Conservation (phyloP, 2,329 filamentous ascomycete genomes). For the Paecilomyces dactylethromorphus region DNA sequence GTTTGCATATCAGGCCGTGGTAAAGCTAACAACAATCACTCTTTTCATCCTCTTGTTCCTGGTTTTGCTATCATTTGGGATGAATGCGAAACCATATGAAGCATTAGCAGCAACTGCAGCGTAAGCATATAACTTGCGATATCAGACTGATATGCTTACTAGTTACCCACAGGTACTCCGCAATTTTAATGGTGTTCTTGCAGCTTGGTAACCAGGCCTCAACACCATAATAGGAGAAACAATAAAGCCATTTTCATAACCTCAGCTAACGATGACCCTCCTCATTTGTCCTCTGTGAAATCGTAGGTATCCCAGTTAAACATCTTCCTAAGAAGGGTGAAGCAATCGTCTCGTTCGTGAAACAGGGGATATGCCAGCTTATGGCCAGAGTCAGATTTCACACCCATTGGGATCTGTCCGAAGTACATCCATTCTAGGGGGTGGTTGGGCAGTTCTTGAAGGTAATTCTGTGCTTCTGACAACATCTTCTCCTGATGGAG, state of each 20-base stretch:
- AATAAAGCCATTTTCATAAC: no score
- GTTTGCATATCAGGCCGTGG: conserved; percentile 3
- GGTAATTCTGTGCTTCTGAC: conserved; percentile 1
- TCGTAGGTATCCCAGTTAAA: background rate
- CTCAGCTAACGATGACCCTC: no score
- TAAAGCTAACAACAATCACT: conserved; percentile 26
- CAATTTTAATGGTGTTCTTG: conserved; percentile 4
- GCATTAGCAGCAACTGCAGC: conserved; percentile 1
- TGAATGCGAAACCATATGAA: conserved; percentile 1
- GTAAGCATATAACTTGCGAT: background rate
- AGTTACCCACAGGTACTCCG: background rate
- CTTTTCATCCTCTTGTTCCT: conserved; percentile 16
- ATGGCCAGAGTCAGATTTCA: background rate
- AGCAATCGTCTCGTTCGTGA: conserved; percentile 1
- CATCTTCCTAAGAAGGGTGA: conserved; percentile 1
- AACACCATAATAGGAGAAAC: no score
- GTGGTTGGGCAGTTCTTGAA: background rate
- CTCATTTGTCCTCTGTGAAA: background rate
- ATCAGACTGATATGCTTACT: background rate
- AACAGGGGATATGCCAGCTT: conserved; percentile 4
- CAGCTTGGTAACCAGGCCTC: no score
- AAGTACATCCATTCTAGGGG: conserved; percentile 4
- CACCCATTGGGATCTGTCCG: background rate
- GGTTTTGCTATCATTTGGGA: background rate
- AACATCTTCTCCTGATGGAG: conserved; percentile 1